These are phyloP conservation scores for Mucor sp. DNA, from an alignment of 371 early-diverging fungal species.

Conservation along the genomic window DNA sequence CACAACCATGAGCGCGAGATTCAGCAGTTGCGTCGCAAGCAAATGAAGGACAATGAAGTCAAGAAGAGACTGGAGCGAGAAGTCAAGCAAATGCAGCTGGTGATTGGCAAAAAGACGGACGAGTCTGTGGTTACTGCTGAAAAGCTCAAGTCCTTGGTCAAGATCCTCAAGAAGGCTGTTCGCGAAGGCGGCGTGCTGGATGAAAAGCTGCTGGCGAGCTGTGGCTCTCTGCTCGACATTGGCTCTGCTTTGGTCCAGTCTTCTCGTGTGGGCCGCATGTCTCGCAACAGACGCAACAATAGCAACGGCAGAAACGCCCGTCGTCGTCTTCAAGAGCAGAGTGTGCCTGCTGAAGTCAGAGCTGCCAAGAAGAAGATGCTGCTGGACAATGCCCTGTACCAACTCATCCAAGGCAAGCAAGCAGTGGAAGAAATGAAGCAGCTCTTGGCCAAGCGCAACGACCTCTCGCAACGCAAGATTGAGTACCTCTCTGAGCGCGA, in stretches of 20 bases:
- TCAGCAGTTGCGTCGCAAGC: conserved; percentile 66
- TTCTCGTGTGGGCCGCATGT: conserved; percentile 13
- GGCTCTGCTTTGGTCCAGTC: conserved; percentile 25
- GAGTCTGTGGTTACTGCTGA: conserved; percentile 58
- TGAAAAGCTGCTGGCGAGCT: conserved; percentile 27
- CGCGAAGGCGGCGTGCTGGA: conserved; percentile 45
- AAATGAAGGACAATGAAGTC: conserved; percentile 63
- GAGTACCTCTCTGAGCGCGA: conserved; percentile 71
- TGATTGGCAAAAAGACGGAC: conserved; percentile 53
- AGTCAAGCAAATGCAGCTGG: conserved; percentile 58
- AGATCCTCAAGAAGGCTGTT: conserved; percentile 44
- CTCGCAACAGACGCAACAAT: conserved; percentile 15
- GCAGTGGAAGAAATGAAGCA: conserved; percentile 45
- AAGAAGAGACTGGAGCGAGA: conserved; percentile 70
- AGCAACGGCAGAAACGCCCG: neutral
- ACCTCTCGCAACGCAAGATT: conserved; percentile 62
- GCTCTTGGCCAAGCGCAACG: conserved; percentile 50
- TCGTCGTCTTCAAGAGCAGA: neutral
- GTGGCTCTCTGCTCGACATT: conserved; percentile 29
- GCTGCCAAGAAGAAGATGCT: conserved; percentile 55
- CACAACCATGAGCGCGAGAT: conserved; percentile 72
- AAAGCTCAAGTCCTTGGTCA: conserved; percentile 52
- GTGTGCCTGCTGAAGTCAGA: conserved; percentile 28
- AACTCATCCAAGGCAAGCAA: conserved; percentile 49
- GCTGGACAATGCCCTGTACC: conserved; percentile 55